Evolutionary conservation across 225 moss, liverwort and hornwort genomes (phyloP), one percentile per base, ranked within the genome.

Genomic region (Pseudoscleropodium purum): DNA sequence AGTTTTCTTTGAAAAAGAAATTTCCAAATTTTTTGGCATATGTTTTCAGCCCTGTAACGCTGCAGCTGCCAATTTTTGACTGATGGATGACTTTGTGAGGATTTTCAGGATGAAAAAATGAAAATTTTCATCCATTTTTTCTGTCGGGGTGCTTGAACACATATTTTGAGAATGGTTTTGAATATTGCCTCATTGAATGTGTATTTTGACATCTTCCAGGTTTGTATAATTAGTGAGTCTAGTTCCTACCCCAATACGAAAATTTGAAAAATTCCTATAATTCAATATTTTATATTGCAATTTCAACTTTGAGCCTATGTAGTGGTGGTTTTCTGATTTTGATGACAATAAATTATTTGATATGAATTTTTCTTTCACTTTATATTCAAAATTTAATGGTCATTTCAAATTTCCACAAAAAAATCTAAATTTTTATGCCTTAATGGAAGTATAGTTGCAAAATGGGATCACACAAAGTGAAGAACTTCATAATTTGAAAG

Each of bases 401-500:
- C 11, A 47, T 19, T 31, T 47, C 2, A 18, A 49, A 31, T 31
- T 43, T 47, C 4, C 0, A 4, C 2, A 11, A 25, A 12, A 10
- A 29, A 27, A 45, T 45, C 1, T 10, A 17, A 29, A 15, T 5
- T 16, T 17, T 29, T 29, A 27, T 74, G 29, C 3, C 17, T 74
- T 3, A 10, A 9, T 43, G 18, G 15, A 18, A 74, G 2, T 75
- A 47, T 30, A 29, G 30, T 17, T 30, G 30, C 10, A 45, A 74
- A 27, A 10, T 45, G 6, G 30, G 8, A 45, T 45, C 3, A 17
- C 10, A 29, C 0, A 10, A 1, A 41, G 3, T 29, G 3, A 43
- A 0, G 16, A 3, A 10, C 9, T 72, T 72, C 5, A 41, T 29
- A 74, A 29, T 45, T 75, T 49, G 9, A 31, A 72, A 41, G 13